Base-by-base conservation (phyloP, 345 rosid genomes). In the Populus davidiana region DNA sequence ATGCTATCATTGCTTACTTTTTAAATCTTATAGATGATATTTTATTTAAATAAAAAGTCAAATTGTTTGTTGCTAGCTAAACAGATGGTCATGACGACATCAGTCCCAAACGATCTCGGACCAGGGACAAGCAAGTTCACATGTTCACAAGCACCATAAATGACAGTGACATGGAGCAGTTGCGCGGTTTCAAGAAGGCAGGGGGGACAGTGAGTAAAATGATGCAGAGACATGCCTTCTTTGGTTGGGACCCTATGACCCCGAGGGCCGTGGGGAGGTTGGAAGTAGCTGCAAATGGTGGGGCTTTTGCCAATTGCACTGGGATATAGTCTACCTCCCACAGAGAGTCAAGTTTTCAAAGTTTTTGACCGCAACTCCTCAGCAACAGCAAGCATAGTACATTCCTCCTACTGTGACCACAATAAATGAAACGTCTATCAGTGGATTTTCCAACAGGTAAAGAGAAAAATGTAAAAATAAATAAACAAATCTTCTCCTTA, bases 371-470 rank as follows among this genome's bases (percentile, higher is more conserved):
- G 27, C n/a, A 67, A 50, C 73, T 67, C 67, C 49, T 43, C 77
- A 35, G 66, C 47, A 61, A 74, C 77, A 35, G 66, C 47, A 61
- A 74, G 38, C 67, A 69, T 47, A 21, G 86, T 83, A 80, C 90
- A 83, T 76, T 83, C 67, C 80, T 79, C 82, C 77, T 79, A 56
- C 76, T 80, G 76, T 47, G 68, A 69, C 61, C 67, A 3, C 76
- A 82, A n/a, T 84, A 69, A 84, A 80, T 77, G 85, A 79, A 71
- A 75, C 66, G 77, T 87, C 82, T 73, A 64, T 74, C 79, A 41
- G 20, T 81, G 73, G 77, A 74, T 75, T 78, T 70, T 64, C 72
- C 73, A 36, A 61, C n/a, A 23, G 56, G 80, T 49, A 76, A 77
- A 71, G 61, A 17, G 47, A 21, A 64, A 76, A 64, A 13, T 21